Conservation (phyloP, 495 filamentous ascomycete species). For the Aspergillus taichungensis region DNA sequence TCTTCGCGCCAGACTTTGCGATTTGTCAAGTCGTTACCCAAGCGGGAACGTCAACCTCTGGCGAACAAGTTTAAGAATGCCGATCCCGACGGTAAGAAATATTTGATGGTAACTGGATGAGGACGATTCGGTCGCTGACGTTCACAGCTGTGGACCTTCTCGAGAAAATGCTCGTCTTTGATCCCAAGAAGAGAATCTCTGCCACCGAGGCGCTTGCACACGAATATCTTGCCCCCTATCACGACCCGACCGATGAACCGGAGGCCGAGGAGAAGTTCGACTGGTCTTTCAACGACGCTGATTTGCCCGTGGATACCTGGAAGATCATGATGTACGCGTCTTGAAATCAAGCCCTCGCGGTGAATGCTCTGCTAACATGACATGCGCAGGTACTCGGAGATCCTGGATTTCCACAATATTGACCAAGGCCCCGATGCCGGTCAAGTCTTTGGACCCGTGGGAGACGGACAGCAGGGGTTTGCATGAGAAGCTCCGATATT, state of each 20-base stretch:
- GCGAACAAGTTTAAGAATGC: slow-evolving; percentile 93
- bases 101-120: neutral
- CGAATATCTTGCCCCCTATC: slow-evolving; percentile 91
- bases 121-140: neutral
- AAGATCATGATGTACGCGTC: slow-evolving; percentile 94
- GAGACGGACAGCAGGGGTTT: slow-evolving; percentile 26
- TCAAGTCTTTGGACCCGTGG: slow-evolving; percentile 26
- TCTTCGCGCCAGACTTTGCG: slow-evolving; percentile 63
- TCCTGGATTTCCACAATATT: slow-evolving; percentile 97
- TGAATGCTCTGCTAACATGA: slow-evolving; percentile 10
- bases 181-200: slow-evolving; percentile 83
- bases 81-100: slow-evolving; percentile 71
- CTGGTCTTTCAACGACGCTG: slow-evolving; percentile 99
- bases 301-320: slow-evolving; percentile 98
- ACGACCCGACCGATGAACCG: slow-evolving; percentile 94
- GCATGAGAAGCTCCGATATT: slow-evolving; percentile 15
- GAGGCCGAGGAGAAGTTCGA: slow-evolving; percentile 97
- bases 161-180: slow-evolving; percentile 95
- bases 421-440: slow-evolving; percentile 47
- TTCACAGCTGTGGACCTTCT: slow-evolving; percentile 80
- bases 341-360: neutral
- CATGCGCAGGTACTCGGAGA: slow-evolving; percentile 84
- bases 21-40: slow-evolving; percentile 97
- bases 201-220: slow-evolving; percentile 79
- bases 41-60: slow-evolving; percentile 83